Evolutionary conservation across 2,329 filamentous ascomycete species (phyloP), one percentile per base, ranked within the genome.

Genomic region (Xylariaceae sp.): DNA sequence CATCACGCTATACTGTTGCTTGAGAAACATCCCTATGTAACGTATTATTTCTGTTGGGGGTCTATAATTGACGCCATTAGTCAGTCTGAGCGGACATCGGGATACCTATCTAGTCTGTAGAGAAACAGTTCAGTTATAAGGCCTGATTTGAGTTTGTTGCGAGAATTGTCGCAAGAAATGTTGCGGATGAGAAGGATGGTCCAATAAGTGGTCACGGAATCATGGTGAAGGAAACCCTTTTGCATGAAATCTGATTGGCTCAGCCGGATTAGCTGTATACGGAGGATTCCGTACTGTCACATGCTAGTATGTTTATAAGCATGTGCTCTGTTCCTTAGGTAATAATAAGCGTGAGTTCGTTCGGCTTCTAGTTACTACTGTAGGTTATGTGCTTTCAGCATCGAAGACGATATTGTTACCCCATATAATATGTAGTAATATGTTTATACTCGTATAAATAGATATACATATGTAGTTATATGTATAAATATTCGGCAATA

Each of bases 111-210:
- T n/a, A n/a, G n/a, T n/a, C n/a, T n/a, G n/a, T n/a, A n/a, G n/a
- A n/a, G n/a, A n/a, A n/a, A n/a, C 32, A 37, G 12, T 50, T 45
- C 40, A 46, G 44, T 45, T 45, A 54, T 59, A 50, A 56, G 56
- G 57, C 26, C 29, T 44, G 44, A 41, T 14, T 45, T 40, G 26
- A 40, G 46, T 21, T 41, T 50, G 51, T 20, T 51, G 42, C 50
- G 40, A 43, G n/a, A 46, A 46, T 44, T 40, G 51, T 49, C 49
- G 49, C 51, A 47, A 52, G 40, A 26, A 51, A 37, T 14, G 44
- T 44, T 26, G 50, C 44, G 19, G 16, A 41, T 37, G 21, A 54
- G 40, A 29, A 46, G 20, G n/a, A 44, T 20, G 10, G 37, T 20
- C 42, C 21, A 52, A 29, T 47, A 9, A 43, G 26, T 19, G 19